These are phyloP conservation scores for Phytophthora vignae DNA, from an alignment of 352 stramenopile genomes.

Conservation along the genomic window DNA sequence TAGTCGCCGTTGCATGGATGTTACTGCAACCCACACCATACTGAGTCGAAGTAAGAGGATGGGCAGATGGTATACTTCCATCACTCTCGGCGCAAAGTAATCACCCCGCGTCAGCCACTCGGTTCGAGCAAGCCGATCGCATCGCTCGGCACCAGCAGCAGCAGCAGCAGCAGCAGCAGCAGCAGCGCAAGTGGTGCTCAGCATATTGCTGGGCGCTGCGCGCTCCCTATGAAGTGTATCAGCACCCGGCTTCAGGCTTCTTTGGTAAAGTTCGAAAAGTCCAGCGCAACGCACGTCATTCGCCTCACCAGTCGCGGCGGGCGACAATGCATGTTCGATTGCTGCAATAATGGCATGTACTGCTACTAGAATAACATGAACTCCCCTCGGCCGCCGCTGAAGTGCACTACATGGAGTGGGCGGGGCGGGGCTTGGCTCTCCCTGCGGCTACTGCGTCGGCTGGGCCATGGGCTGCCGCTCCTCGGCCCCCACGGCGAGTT, in stretches of 20 bases:
- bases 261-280: conserved; percentile 10
- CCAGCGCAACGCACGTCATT: conserved; percentile 10
- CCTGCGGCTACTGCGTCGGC: conserved; percentile 12
- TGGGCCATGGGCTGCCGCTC: conserved; percentile 8
- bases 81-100: not conserved
- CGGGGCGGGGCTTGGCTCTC: not conserved
- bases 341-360: not conserved
- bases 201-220: not conserved
- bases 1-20: conserved; percentile 3
- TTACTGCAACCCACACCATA: not conserved
- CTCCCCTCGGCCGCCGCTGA: not conserved
- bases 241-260: not conserved
- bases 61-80: not conserved
- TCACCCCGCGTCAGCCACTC: not conserved
- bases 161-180: not conserved
- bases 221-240: not conserved
- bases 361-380: conserved; percentile 7
- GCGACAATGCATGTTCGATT: not conserved
- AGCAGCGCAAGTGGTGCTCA: not conserved
- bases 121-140: not conserved
- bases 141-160: no score
- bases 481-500: not conserved
- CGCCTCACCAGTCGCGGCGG: conserved; percentile 10
- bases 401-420: conserved; percentile 10
- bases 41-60: not conserved